Evolutionary conservation across 108 stramenopile species (phyloP).

Genomic region (Nitzschia inconspicua): DNA sequence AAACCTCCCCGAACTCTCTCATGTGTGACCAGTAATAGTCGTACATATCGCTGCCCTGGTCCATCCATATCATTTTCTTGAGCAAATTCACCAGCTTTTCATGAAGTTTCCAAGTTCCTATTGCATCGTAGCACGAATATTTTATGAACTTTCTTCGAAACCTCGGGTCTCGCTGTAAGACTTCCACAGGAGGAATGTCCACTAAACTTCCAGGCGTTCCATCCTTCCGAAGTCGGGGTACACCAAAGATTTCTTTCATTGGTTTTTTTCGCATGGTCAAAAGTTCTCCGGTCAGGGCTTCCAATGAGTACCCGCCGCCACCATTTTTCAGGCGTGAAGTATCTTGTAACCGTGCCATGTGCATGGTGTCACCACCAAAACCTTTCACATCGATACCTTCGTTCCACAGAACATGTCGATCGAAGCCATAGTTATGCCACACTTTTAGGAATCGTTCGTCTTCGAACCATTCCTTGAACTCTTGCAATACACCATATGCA

Average conservation of each 20-base stretch:
- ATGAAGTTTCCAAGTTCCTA: conserved; percentile 73
- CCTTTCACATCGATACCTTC: conserved; percentile 85
- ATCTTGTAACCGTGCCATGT: conserved; percentile 97
- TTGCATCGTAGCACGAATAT: conserved; percentile 89
- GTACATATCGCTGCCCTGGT: conserved; percentile 54
- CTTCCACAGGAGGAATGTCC: conserved; percentile 85
- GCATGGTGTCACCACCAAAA: conserved; percentile 96
- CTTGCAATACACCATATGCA: conserved; percentile 76
- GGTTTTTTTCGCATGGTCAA: conserved; percentile 69
- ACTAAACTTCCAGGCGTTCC: conserved; percentile 75
- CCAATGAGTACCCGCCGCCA: conserved; percentile 82
- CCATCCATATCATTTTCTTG: conserved; percentile 51
- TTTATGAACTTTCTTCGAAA: conserved; percentile 76
- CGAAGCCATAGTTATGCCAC: conserved; percentile 99
- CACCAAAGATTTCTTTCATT: conserved; percentile 96
- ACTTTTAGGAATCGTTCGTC: conserved; percentile 71
- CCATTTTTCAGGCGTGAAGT: conserved; percentile 45
- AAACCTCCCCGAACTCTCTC: conserved; percentile 90
- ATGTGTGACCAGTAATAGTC: conserved; percentile 93
- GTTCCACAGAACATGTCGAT: conserved; percentile 97
- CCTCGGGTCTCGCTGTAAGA: conserved; percentile 75
- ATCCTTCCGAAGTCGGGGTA: conserved; percentile 77
- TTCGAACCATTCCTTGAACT: conserved; percentile 88
- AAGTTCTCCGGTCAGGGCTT: conserved; percentile 76
- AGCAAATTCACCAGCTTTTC: conserved; percentile 49